Evolutionary conservation across 208 protist genomes (phyloP).

Genomic region (Wallacemonas collosoma): DNA sequence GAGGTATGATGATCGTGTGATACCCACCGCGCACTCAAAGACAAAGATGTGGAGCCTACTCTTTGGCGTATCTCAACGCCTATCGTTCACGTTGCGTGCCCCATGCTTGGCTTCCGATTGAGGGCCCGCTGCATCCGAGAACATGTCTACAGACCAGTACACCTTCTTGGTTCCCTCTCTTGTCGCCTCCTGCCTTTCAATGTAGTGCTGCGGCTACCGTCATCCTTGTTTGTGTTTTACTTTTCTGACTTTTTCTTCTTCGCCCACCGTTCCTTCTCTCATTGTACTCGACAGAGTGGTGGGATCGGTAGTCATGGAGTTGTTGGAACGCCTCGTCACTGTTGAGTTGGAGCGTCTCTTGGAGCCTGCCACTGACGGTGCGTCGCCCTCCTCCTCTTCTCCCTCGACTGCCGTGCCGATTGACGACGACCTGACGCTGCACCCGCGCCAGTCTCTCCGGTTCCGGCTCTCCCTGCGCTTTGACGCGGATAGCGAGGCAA

Average conservation of each 20-base stretch:
- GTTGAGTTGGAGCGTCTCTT: background rate
- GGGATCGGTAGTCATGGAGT: background rate
- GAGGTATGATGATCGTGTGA: too few species aligned
- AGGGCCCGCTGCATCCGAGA: too few species aligned
- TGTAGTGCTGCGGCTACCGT: too few species aligned
- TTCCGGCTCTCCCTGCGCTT: conserved; percentile 19
- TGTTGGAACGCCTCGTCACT: conserved; percentile 15
- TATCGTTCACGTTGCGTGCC: too few species aligned
- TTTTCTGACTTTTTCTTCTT: conserved; percentile 11
- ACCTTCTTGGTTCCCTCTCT: too few species aligned
- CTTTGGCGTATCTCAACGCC: too few species aligned
- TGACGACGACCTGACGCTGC: conserved; percentile 6
- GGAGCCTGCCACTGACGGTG: background rate
- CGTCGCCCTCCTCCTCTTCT: background rate
- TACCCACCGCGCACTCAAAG: too few species aligned
- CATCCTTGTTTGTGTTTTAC: background rate
- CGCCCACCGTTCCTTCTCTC: conserved; percentile 1
- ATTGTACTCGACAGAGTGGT: too few species aligned
- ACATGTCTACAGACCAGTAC: too few species aligned
- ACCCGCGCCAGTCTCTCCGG: conserved; percentile 14
- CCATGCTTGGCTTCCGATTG: too few species aligned
- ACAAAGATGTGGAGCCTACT: too few species aligned
- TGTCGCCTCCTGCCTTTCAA: too few species aligned
- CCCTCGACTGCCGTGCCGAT: background rate
- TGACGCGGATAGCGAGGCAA: conserved; percentile 9